Base-by-base conservation (phyloP, 1,284 basidiomycete genomes). In the Moesziomyces sp. region DNA sequence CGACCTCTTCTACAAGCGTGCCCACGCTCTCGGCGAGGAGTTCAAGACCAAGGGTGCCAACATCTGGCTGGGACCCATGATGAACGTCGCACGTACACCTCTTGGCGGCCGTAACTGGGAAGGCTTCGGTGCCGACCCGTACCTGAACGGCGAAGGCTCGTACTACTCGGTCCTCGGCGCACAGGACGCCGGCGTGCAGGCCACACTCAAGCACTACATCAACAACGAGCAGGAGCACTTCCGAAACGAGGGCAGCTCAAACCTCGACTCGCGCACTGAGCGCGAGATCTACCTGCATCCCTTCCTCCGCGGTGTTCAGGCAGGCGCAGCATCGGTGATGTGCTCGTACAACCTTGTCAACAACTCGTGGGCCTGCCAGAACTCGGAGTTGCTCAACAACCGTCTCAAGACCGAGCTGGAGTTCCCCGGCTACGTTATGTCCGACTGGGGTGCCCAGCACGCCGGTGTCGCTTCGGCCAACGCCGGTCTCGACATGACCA, bases 51-150 rank as follows among this genome's bases (percentile, higher is more conserved):
- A 94, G 82, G 93, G 93, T 46, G 90, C 91, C 59, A 88, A 95
- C 78, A 87, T 91, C 59, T 88, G 88, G 9, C 86, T 92, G 9
- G 90, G 90, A 9, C 82, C 82, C 21, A 67, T 72, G 61, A 64
- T 71, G 56, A 76, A 72, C 53, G 42, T 91, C 53, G 87, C 87
- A 55, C 87, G 91, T n/a, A 86, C 86, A 1, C 88, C 90, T 6
- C 88, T 88, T 18, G 89, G 86, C 3, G 93, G 93, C 0, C 86
- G 93, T 11, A 93, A 92, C 83, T 94, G 91, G 91, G 92, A 94
- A 86, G 91, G 74, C 45, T 79, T 76, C 50, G 74, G 79, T 51
- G 67, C 59, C 26, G 75, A 80, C 43, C 78, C 81, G 23, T 82
- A 78, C 60, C 60, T 84, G 19, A 72, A 54, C 42, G 83, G 82